These are phyloP conservation scores for Trichoderma gamsii DNA, from an alignment of 495 filamentous ascomycete species.

Conservation along the genomic window DNA sequence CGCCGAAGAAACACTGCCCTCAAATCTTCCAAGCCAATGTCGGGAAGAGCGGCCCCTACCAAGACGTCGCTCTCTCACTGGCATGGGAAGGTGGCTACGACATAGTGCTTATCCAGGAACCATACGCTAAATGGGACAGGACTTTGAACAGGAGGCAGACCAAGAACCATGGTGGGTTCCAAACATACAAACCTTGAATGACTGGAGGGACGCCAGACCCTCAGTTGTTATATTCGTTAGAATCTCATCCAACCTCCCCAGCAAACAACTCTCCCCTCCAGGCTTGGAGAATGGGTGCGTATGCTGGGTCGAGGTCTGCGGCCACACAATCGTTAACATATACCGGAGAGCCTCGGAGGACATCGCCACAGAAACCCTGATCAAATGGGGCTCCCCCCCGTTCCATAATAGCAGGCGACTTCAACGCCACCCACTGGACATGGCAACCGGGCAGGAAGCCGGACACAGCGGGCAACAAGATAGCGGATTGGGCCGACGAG, in stretches of 20 bases:
- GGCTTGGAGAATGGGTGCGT: background rate
- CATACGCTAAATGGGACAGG: background rate
- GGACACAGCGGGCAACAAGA: background rate
- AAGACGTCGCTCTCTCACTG: background rate
- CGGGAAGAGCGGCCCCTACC: background rate
- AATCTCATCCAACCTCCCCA: background rate
- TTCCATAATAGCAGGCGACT: background rate
- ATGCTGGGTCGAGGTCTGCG: background rate
- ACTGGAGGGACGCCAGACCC: background rate
- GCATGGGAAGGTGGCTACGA: background rate
- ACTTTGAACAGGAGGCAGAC: background rate
- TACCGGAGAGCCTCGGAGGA: background rate
- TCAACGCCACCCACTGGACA: background rate
- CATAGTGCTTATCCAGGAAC: background rate
- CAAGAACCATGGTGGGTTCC: background rate
- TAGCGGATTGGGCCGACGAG: background rate
- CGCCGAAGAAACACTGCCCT: background rate
- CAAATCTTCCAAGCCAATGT: background rate
- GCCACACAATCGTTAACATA: background rate
- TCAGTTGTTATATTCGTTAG: background rate
- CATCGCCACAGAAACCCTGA: background rate
- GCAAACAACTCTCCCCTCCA: background rate
- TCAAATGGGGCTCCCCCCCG: background rate
- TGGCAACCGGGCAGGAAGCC: background rate
- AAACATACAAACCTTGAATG: background rate